phyloP scores from a whole-genome alignment of 305 asterid genomes.

The Solanum hybrid region DNA sequence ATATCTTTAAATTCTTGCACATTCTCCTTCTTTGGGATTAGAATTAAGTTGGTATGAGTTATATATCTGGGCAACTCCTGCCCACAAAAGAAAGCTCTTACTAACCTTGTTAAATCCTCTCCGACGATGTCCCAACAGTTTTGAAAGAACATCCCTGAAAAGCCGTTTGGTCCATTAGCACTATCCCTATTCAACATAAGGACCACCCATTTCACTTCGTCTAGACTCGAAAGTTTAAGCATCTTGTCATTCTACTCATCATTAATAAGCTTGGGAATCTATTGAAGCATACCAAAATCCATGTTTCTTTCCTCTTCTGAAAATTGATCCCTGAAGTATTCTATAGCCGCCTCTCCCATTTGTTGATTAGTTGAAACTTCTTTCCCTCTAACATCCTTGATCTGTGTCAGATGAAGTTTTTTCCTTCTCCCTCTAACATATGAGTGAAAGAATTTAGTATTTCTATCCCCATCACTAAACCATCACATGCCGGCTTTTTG shows the following conservation, averaged over 20 bases:
- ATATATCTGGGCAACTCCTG: background rate
- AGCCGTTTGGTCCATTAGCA: background rate
- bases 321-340: background rate
- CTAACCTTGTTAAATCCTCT: background rate
- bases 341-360: background rate
- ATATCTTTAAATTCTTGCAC: background rate
- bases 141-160: background rate
- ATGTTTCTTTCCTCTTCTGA: background rate
- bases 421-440: background rate
- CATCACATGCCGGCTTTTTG: background rate
- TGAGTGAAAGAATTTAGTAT: background rate
- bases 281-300: background rate
- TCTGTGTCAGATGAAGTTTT: background rate
- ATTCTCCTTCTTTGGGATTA: too few relatives aligned
- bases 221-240: background rate
- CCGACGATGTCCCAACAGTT: background rate
- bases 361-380: too few relatives aligned
- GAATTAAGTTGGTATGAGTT: background rate
- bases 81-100: background rate
- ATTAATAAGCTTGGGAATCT: background rate
- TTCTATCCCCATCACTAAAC: background rate
- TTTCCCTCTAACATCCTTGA: background rate
- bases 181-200: background rate
- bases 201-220: background rate
- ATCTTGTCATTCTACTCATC: background rate